Percentiles rank a stretch among this genome's conserved stretches.
Evolutionary conservation across 345 rosid species (phyloP).

Genomic region (Raphanus raphanistrum): DNA sequence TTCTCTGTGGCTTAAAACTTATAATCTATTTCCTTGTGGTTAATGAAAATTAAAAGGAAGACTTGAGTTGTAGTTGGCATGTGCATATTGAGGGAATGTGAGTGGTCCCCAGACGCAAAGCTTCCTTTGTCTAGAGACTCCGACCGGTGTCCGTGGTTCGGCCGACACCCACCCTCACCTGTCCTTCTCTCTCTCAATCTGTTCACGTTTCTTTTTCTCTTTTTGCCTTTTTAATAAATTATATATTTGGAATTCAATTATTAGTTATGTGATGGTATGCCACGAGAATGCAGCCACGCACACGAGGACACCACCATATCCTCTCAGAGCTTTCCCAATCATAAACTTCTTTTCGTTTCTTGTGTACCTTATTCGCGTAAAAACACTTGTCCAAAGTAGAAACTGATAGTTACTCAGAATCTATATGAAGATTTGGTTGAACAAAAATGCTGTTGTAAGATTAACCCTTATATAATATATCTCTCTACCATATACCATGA

Average conservation of each 20-base stretch:
- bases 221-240: slow-evolving; percentile 35
- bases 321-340: slow-evolving; percentile 25
- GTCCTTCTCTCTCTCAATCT: slow-evolving; percentile 39
- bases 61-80: slow-evolving; percentile 25
- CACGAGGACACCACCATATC: slow-evolving; percentile 58
- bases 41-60: neutral
- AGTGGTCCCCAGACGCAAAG: slow-evolving; percentile 39
- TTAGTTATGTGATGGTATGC: slow-evolving; percentile 29
- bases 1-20: neutral
- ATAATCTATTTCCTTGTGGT: neutral
- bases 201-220: slow-evolving; percentile 34
- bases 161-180: slow-evolving; percentile 52
- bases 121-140: slow-evolving; percentile 27
- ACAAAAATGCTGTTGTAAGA: neutral
- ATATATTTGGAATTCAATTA: slow-evolving; percentile 24
- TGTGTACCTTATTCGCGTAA: slow-evolving; percentile 7
- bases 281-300: slow-evolving; percentile 59
- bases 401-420: neutral
- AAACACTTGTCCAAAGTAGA: slow-evolving; percentile 1
- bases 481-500: neutral
- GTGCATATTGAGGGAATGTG: slow-evolving; percentile 23
- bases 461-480: neutral
- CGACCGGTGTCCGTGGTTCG: slow-evolving; percentile 57
- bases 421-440: neutral
- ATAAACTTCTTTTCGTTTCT: slow-evolving; percentile 5